Conservation (phyloP, 345 rosid genomes). For the Rhodamnia argentea region DNA sequence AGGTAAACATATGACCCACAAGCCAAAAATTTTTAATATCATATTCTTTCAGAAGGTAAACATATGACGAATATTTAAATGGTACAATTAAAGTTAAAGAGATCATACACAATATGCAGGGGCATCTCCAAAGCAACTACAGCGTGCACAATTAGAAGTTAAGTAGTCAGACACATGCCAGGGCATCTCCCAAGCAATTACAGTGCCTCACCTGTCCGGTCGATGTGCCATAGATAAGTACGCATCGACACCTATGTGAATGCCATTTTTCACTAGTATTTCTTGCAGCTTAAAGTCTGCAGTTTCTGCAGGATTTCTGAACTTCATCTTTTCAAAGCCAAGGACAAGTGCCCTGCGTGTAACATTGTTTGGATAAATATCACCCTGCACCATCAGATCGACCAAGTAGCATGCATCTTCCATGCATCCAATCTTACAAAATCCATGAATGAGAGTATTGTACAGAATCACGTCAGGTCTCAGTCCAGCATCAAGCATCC, state of each 20-base stretch:
- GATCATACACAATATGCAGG: neutral
- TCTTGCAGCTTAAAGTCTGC: constrained; percentile 25
- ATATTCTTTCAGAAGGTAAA: neutral
- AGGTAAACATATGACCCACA: neutral
- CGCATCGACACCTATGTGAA: neutral
- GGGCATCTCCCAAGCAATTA: neutral
- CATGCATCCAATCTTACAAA: constrained; percentile 23
- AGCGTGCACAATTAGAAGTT: neutral
- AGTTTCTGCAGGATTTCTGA: constrained; percentile 14
- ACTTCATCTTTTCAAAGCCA: constrained; percentile 22
- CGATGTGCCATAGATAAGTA: neutral
- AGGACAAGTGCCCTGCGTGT: constrained; percentile 28
- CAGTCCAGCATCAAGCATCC: constrained; percentile 32
- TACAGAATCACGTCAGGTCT: constrained; percentile 34
- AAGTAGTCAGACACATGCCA: neutral
- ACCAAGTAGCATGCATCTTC: constrained; percentile 33
- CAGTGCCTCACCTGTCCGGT: neutral
- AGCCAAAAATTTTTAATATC: neutral
- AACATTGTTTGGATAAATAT: constrained; percentile 26
- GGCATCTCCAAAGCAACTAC: neutral
- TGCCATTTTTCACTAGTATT: neutral
- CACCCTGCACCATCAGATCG: constrained; percentile 26
- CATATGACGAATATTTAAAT: neutral
- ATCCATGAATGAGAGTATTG: constrained; percentile 41
- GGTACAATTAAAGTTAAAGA: neutral